Evolutionary conservation across 306 rosid species (phyloP).

Genomic region (Hippophae tibetana): DNA sequence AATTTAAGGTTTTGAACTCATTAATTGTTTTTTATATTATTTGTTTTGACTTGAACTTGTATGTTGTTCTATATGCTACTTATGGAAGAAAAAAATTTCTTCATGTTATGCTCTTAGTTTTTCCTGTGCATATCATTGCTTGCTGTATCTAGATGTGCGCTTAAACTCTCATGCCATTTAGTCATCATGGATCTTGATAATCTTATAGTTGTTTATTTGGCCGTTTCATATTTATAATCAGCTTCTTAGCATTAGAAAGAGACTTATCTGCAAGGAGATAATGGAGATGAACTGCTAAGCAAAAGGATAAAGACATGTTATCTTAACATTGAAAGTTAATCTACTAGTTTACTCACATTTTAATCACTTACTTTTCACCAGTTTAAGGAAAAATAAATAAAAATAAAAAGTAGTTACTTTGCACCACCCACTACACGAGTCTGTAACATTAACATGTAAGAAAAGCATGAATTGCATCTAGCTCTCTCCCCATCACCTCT

Average conservation of each 20-base stretch:
- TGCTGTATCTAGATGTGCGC: too few species aligned
- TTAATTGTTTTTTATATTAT: not conserved
- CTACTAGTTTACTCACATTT: not conserved
- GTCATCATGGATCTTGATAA: too few species aligned
- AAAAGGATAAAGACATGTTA: not conserved
- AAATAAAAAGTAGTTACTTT: not conserved
- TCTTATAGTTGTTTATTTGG: too few species aligned
- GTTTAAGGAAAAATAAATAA: not conserved
- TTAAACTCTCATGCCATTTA: too few species aligned
- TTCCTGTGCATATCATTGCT: too few species aligned
- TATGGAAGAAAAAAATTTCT: too few species aligned
- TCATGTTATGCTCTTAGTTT: not conserved
- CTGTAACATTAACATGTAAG: conserved; percentile 13
- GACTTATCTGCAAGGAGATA: conserved; percentile 5
- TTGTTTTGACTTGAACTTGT: not conserved
- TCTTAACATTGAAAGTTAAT: not conserved
- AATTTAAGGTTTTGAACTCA: not conserved
- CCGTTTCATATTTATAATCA: too few species aligned
- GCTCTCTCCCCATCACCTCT: not conserved
- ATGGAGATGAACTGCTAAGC: not conserved
- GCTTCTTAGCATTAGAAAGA: not conserved
- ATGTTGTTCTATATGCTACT: not conserved
- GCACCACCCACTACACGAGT: conserved; percentile 12
- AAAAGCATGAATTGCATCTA: conserved; percentile 27
- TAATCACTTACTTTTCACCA: not conserved